Evolutionary conservation across 116 monocot genomes (phyloP).

Genomic region (Posidonia oceanica): DNA sequence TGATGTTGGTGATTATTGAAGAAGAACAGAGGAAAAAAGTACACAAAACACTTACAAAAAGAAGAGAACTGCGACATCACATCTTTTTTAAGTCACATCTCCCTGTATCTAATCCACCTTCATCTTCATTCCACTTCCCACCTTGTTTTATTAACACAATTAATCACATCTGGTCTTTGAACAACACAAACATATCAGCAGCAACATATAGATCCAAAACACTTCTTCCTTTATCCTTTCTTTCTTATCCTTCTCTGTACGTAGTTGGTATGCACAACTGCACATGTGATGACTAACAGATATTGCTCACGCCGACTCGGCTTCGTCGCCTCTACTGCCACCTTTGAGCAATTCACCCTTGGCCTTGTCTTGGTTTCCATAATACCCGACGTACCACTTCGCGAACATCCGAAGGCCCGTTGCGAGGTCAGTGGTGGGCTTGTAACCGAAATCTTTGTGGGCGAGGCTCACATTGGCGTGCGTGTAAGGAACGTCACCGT

Average conservation of each 20-base stretch:
- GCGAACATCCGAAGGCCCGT: constrained; percentile 35
- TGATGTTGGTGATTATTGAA: neutral
- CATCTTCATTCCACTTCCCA: neutral
- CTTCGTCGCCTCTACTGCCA: neutral
- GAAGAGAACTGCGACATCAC: neutral
- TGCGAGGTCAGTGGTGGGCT: constrained; percentile 35
- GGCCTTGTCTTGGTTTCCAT: constrained; percentile 16
- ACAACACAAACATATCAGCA: no score
- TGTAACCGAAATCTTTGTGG: constrained; percentile 31
- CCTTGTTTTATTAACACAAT: neutral
- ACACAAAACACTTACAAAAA: neutral
- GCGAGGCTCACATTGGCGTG: constrained; percentile 44
- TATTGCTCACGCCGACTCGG: neutral
- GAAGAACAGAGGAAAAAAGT: neutral
- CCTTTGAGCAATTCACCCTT: neutral
- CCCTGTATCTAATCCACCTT: neutral
- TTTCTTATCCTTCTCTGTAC: neutral
- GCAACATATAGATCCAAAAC: neutral
- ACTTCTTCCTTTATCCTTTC: neutral
- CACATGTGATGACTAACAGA: neutral
- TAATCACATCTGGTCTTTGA: neutral
- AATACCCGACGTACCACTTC: constrained; percentile 38
- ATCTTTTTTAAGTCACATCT: neutral
- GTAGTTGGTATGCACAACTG: neutral
- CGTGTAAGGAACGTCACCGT: constrained; percentile 46